A percentile compares a stretch with the other conserved stretches of the same genome.
phyloP scores from a whole-genome alignment of 495 filamentous ascomycete genomes.

The Apiosordaria backusii region DNA sequence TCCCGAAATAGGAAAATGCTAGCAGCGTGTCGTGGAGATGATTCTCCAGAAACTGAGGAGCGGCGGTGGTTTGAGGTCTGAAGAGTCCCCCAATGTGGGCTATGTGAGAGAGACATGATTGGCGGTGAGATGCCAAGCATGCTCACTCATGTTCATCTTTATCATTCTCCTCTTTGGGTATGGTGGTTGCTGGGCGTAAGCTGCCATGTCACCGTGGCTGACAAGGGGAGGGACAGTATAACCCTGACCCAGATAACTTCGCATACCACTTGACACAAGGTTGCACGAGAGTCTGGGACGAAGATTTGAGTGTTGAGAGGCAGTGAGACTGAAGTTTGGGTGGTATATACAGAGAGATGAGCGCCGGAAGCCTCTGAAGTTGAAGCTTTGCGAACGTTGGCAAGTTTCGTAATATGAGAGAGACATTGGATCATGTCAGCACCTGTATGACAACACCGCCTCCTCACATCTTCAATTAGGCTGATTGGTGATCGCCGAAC shows the following conservation, averaged over 20 bases:
- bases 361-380: no score
- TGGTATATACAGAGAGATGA: not conserved
- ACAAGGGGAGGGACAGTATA: not conserved
- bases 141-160: not conserved
- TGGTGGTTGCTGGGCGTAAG: not conserved
- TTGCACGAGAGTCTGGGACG: no score
- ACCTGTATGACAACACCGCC: no score
- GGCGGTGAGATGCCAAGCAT: slow-evolving; percentile 1
- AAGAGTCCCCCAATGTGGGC: not conserved
- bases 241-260: not conserved
- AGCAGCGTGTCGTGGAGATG: not conserved
- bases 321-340: not conserved
- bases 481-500: not conserved
- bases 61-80: not conserved
- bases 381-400: no score
- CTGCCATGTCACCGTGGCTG: not conserved
- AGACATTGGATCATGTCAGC: not conserved
- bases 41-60: not conserved
- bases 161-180: slow-evolving; percentile 3
- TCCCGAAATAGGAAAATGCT: slow-evolving; percentile 13
- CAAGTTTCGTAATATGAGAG: not conserved
- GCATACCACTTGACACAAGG: no score
- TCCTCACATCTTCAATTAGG: no score
- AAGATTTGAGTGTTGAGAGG: not conserved
- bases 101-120: not conserved